phyloP scores from a whole-genome alignment of 208 protist genomes.

The Spongospora subterranea region DNA sequence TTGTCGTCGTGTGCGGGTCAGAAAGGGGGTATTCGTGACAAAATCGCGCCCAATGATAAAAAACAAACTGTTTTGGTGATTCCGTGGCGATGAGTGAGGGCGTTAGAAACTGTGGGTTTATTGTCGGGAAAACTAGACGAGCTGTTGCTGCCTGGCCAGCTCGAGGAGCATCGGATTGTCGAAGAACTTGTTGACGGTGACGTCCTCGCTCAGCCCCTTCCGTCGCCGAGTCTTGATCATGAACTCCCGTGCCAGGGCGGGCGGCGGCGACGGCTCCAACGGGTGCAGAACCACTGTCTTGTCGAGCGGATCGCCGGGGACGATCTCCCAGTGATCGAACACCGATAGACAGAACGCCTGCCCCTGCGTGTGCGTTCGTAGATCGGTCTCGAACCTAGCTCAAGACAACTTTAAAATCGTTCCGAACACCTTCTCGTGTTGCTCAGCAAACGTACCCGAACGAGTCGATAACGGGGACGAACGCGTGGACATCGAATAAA shows the following conservation, averaged over 20 bases:
- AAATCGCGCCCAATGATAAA: too few relatives aligned
- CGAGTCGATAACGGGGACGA: conserved; percentile 96
- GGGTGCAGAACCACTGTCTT: conserved; percentile 88
- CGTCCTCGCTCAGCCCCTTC: conserved; percentile 86
- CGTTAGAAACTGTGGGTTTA: too few relatives aligned
- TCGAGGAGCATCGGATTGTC: conserved; percentile 80
- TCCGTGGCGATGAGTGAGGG: too few relatives aligned
- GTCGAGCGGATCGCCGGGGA: conserved; percentile 98
- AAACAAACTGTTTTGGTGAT: too few relatives aligned
- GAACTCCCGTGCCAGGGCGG: conserved; percentile 96
- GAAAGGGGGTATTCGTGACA: too few relatives aligned
- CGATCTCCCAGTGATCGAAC: conserved; percentile 95
- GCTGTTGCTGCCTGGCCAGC: conserved; percentile 71
- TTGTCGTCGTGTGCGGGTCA: too few relatives aligned
- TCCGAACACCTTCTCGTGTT: too few relatives aligned
- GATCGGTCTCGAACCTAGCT: conserved; percentile 95
- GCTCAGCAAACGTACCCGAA: too few relatives aligned
- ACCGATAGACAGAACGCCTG: conserved; percentile 85
- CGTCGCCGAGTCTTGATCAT: conserved; percentile 89
- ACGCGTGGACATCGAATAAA: conserved; percentile 85
- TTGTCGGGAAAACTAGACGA: too few relatives aligned
- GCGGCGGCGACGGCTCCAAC: conserved; percentile 89
- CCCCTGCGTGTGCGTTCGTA: conserved; percentile 87
- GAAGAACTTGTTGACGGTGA: conserved; percentile 86
- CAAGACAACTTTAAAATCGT: too few relatives aligned